Base-by-base conservation (phyloP, 805 yeast genomes). In the Yamadazyma sp. region DNA sequence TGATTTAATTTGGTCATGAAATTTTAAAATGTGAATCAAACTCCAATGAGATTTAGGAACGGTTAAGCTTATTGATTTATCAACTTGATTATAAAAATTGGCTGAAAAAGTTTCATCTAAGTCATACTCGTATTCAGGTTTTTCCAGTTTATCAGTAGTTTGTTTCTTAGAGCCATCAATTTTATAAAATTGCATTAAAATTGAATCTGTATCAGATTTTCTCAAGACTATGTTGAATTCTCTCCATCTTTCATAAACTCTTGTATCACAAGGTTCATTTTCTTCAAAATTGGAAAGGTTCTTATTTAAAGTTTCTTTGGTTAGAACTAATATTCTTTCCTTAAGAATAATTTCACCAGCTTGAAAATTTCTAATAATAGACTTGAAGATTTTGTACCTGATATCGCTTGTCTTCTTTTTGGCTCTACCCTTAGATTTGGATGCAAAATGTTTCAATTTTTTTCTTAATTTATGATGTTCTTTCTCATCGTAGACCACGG, bases 161-260 rank as follows among this genome's bases (percentile, higher is more conserved):
- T 46, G 39, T 6, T 23, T 23, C 11, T 32, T 14, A 6, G 31
- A 23, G 59, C 52, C 12, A 68, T 67, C 31, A 26, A 74, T 56
- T 9, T 70, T 72, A 56, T 77, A 82, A 40, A 88, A 75, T 48
- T 87, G 88, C 1, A 87, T 40, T 3, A 66, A 53, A 0, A 86
- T 50, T 0, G 62, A 57, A 0, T 50, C 31, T 38, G 68, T 59
- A 11, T 76, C 79, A 0, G 85, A 77, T n/a, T 75, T 71, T 40
- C 91, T 63, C 1, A 82, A 80, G 2, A 84, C 86, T 2, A 84
- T 82, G 18, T 78, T 62, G 51, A 79, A 86, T 52, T 89, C 96
- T 41, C 72, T 76, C 93, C 96, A 87, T 31, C 87, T 60, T 38
- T 85, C 89, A 7, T 69, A 42, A 1, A 84, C 70, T 34, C 82